phyloP scores from a whole-genome alignment of 495 filamentous ascomycete genomes.

The Bathelium albidoporum region DNA sequence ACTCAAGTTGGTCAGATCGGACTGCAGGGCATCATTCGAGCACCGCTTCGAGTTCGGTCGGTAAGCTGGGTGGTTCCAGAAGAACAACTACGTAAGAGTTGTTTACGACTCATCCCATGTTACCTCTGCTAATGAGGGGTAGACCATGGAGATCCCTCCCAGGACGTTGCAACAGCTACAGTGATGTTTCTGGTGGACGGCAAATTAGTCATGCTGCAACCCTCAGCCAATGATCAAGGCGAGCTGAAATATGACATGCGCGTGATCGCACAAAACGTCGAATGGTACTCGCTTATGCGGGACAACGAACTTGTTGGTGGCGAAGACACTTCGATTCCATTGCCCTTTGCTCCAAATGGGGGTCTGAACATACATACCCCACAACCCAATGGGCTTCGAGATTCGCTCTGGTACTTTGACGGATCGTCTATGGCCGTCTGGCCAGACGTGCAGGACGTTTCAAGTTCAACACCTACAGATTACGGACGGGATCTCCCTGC shows the following conservation, averaged over 20 bases:
- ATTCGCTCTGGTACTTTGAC: constrained; percentile 93
- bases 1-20: constrained; percentile 93
- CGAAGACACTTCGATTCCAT: neutral
- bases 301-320: constrained; percentile 53
- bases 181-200: constrained; percentile 93
- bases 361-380: constrained; percentile 1
- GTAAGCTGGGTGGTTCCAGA: constrained; percentile 95
- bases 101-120: neutral
- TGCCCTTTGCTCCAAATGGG: neutral
- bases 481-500: constrained; percentile 48
- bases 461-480: constrained; percentile 55
- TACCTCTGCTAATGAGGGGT: constrained; percentile 17
- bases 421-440: constrained; percentile 71
- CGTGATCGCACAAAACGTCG: constrained; percentile 86
- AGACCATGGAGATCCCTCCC: constrained; percentile 85
- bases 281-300: constrained; percentile 86
- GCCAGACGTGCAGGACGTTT: constrained; percentile 81
- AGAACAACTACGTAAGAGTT: constrained; percentile 61
- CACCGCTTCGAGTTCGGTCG: constrained; percentile 81
- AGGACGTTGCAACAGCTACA: constrained; percentile 89
- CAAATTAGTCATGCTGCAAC: constrained; percentile 86
- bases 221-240: constrained; percentile 62
- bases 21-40: constrained; percentile 90
- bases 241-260: constrained; percentile 97
- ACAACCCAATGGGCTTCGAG: constrained; percentile 46